Evolutionary conservation across 495 filamentous ascomycete species (phyloP), one percentile per base, ranked within the genome.

Genomic region (Thermothielavioides terrestris): DNA sequence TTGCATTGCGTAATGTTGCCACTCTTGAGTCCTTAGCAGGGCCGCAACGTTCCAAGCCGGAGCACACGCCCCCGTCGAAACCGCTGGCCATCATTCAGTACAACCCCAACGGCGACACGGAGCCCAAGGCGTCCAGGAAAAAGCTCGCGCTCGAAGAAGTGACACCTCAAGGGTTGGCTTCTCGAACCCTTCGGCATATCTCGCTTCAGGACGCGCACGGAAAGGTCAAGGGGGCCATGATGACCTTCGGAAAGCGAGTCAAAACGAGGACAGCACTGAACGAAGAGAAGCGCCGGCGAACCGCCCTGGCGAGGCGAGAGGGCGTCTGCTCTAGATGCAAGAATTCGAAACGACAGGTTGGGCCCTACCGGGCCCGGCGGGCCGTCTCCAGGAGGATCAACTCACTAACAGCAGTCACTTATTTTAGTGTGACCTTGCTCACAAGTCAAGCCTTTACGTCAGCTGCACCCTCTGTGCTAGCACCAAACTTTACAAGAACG

Each of bases 261-360:
- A 60, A 42, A 28, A 56, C 22, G 20, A 37, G 57, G 21, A 17
- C 46, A 18, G 4, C 42, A 0, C 52, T 60, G n/a, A 56, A 2
- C 20, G 28, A 38, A 22, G 50, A 65, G 10, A 58, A 65, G 54
- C 51, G 50, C 9, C 34, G 22, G n/a, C 44, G 52, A 32, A 59
- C 60, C 4, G 53, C 47, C 3, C 21, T 52, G 6, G 62, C 57
- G 0, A 53, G 60, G 50, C 54, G 46, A 22, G 49, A 58, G 15
- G 62, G 62, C 1, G 60, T 65, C 1, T 65, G 62, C 21, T 3
- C 17, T 1, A 50, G 58, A 25, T 65, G 62, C 34, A 60, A 61
- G 18, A 37, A 22, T 18, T 56, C 55, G 1, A 65, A 65, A 47
- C 52, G 60, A 55, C 53, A 55, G 53, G 62, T 10, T 38, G 23